These are phyloP conservation scores for Penicillium lagena DNA, from an alignment of 495 filamentous ascomycete species.

Conservation along the genomic window DNA sequence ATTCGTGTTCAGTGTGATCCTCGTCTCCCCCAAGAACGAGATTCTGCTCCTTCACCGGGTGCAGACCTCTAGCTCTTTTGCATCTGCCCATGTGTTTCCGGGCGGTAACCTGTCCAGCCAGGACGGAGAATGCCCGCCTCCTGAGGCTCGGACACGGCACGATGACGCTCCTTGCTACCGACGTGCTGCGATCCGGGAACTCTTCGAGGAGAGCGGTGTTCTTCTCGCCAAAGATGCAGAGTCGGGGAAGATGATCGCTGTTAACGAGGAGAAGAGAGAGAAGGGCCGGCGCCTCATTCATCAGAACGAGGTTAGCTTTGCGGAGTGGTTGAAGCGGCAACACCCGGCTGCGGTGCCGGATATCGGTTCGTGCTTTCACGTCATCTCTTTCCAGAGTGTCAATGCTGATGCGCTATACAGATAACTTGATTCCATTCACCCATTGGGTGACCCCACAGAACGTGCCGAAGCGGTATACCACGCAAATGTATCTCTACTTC, in stretches of 20 bases:
- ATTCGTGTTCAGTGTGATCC: conserved; percentile 55
- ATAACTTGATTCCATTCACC: conserved; percentile 73
- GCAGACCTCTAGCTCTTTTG: conserved; percentile 71
- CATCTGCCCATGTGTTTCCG: conserved; percentile 92
- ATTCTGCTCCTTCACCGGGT: conserved; percentile 85
- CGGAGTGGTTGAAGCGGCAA: conserved; percentile 56
- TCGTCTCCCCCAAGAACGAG: conserved; percentile 80
- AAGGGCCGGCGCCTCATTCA: conserved; percentile 65
- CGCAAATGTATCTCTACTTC: conserved; percentile 95
- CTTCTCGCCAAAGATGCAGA: conserved; percentile 58
- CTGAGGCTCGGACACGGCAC: conserved; percentile 46
- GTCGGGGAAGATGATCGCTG: conserved; percentile 42
- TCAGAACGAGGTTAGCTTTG: conserved; percentile 50
- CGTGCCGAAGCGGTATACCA: conserved; percentile 71
- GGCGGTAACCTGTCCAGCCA: conserved; percentile 75
- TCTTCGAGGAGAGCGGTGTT: conserved; percentile 93
- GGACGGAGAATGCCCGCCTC: conserved; percentile 54
- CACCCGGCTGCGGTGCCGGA: conserved; percentile 59
- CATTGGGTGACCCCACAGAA: conserved; percentile 81
- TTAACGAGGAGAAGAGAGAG: conserved; percentile 56
- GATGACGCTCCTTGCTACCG: conserved; percentile 64
- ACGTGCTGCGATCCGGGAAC: conserved; percentile 77
- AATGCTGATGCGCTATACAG: conserved; percentile 19
- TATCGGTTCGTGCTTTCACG: conserved; percentile 40
- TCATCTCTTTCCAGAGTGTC: neutral